phyloP scores from a whole-genome alignment of 495 filamentous ascomycete genomes.

The Glonium stellatum region DNA sequence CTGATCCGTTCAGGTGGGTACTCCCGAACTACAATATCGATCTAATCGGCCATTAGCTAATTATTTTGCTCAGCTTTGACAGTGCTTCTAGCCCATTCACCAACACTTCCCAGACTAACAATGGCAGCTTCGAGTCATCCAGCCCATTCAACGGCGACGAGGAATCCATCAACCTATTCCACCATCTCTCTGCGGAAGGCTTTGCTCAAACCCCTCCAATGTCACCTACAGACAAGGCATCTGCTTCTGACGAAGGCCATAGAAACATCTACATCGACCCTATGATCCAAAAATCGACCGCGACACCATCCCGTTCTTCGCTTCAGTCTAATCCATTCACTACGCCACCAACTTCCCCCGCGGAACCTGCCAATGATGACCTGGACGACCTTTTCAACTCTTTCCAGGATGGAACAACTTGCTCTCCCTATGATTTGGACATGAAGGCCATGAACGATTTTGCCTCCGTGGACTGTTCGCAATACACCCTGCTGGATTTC shows the following conservation, averaged over 20 bases:
- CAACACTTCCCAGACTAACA: constrained; percentile 5
- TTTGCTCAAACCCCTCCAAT: constrained; percentile 26
- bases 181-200: constrained; percentile 18
- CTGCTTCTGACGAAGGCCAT: background rate
- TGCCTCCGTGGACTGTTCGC: constrained; percentile 16
- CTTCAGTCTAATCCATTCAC: constrained; percentile 25
- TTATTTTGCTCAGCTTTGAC: constrained; percentile 14
- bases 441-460: constrained; percentile 28
- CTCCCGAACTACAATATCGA: background rate
- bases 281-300: constrained; percentile 4
- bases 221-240: constrained; percentile 18
- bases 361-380: constrained; percentile 12
- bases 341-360: constrained; percentile 27
- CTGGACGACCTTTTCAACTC: constrained; percentile 20
- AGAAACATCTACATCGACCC: background rate
- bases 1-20: constrained; percentile 25
- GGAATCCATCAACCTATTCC: constrained; percentile 17
- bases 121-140: constrained; percentile 15
- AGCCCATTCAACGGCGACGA: constrained; percentile 15
- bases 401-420: constrained; percentile 7
- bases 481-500: constrained; percentile 25
- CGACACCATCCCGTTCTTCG: constrained; percentile 22
- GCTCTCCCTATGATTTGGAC: constrained; percentile 26
- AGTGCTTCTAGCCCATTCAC: constrained; percentile 12
- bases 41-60: background rate